Conservation (phyloP, 371 early-diverging fungal genomes). For the Entomophthora muscae region DNA sequence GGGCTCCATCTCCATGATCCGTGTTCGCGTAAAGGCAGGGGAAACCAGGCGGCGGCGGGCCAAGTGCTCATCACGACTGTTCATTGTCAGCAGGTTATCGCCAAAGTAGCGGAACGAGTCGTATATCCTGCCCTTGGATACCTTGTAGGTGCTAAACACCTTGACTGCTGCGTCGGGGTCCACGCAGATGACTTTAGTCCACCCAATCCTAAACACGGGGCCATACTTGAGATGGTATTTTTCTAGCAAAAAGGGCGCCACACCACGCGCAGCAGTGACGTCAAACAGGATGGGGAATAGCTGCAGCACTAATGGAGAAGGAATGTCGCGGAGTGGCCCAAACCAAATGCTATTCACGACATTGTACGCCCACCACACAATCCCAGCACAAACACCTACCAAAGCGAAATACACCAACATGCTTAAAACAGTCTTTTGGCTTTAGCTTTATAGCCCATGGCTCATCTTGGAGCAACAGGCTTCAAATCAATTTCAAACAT, state of each 20-base stretch:
- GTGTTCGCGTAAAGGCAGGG: background rate
- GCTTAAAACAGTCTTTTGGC: no score
- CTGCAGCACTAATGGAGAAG: no score
- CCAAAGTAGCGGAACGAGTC: background rate
- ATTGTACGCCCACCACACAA: no score
- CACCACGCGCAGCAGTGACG: no score
- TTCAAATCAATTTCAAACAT: no score
- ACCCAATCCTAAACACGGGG: background rate
- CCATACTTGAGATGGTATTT: background rate
- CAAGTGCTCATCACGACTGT: background rate
- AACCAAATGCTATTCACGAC: no score
- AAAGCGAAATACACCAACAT: no score
- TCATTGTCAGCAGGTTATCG: background rate
- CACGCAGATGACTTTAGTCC: background rate
- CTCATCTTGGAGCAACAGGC: no score
- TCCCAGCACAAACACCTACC: no score
- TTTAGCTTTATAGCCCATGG: no score
- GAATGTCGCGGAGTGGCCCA: no score
- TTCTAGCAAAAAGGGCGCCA: background rate
- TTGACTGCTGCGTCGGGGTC: background rate
- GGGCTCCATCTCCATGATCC: background rate
- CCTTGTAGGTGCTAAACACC: background rate
- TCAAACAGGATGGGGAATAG: no score
- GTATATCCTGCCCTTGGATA: background rate
- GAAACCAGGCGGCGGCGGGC: background rate